Base-by-base conservation (phyloP, 352 stramenopile species). In the Plasmopara halstedii region DNA sequence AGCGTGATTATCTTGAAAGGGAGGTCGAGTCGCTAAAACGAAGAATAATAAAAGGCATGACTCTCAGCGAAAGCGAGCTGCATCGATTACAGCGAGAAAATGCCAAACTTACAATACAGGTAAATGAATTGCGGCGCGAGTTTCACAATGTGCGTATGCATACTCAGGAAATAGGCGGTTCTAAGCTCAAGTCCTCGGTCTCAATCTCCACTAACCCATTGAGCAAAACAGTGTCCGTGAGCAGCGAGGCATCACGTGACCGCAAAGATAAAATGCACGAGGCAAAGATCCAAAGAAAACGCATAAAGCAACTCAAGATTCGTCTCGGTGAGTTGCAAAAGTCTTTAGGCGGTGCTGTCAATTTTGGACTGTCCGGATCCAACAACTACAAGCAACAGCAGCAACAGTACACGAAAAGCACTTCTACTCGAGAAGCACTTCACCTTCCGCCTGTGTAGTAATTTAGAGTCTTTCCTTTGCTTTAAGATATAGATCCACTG, bases 1-100 rank as follows among this genome's bases (percentile, higher is more conserved):
- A 96, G 54, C 80, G 84, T 15, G 74, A 96, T 44, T 97, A 95
- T 46, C 64, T 97, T 22, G 88, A 96, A 56, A 87, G 90, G 37
- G 88, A 88, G 32, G 74, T 97, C 0, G 70, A 88, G 42, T 83
- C 71, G 13, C 72, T 97, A n/a, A 95, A 96, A 64, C 66, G 79
- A 21, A 95, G 91, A 60, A 87, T 94, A 54, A 78, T 91, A 51
- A 94, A 94, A 45, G 77, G 74, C 5, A 84, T 93, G 71, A 67
- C 71, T 6, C 87, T 88, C 58, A 88, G 77, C 46, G 77, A 90
- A 43, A 87, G 63, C 46, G 82, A 94, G 20, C 46, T 91, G 22
- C 73, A 88, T 53, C 71, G 82, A 0, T 46, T 91, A 5, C 79
- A 91, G 57, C 79, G 82, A 7, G 79, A 94, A 46, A 91, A 94